These are phyloP conservation scores for Kickxella alabastrina DNA, from an alignment of 192 early-diverging fungal genomes.

Conservation along the genomic window DNA sequence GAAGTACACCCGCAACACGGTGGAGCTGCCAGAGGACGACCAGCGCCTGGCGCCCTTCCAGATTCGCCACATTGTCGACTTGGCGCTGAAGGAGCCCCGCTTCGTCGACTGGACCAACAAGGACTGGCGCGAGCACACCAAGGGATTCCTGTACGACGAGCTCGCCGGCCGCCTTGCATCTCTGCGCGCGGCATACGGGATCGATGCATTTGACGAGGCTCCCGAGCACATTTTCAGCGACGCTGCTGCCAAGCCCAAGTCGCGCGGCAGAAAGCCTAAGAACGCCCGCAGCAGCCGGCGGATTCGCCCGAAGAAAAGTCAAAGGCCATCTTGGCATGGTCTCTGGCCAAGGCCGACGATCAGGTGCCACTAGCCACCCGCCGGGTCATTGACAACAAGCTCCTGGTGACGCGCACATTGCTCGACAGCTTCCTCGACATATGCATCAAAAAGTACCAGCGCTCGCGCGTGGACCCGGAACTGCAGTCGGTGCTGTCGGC, in stretches of 20 bases:
- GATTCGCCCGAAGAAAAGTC: slow-evolving; percentile 3
- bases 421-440: slow-evolving; percentile 71
- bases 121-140: slow-evolving; percentile 61
- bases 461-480: slow-evolving; percentile 93
- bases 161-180: slow-evolving; percentile 57
- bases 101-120: slow-evolving; percentile 32
- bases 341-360: slow-evolving; percentile 24
- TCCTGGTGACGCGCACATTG: slow-evolving; percentile 70
- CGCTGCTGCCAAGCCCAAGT: slow-evolving; percentile 8
- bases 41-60: slow-evolving; percentile 46
- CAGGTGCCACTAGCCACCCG: slow-evolving; percentile 30
- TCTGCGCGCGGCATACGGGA: slow-evolving; percentile 48
- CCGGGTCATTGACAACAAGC: slow-evolving; percentile 59
- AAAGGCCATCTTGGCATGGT: slow-evolving; percentile 24
- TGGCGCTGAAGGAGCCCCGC: slow-evolving; percentile 47
- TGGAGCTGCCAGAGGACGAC: slow-evolving; percentile 1
- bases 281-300: slow-evolving; percentile 21
- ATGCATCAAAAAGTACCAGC: slow-evolving; percentile 79
- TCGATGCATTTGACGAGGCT: slow-evolving; percentile 16
- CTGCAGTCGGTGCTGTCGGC: slow-evolving; percentile 94
- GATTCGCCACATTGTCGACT: slow-evolving; percentile 48
- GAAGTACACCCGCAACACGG: slow-evolving; percentile 54
- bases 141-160: slow-evolving; percentile 56
- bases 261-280: slow-evolving; percentile 34
- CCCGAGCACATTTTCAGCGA: slow-evolving; percentile 12